phyloP scores from a whole-genome alignment of 257 asterid genomes.

The Apocynum venetum region DNA sequence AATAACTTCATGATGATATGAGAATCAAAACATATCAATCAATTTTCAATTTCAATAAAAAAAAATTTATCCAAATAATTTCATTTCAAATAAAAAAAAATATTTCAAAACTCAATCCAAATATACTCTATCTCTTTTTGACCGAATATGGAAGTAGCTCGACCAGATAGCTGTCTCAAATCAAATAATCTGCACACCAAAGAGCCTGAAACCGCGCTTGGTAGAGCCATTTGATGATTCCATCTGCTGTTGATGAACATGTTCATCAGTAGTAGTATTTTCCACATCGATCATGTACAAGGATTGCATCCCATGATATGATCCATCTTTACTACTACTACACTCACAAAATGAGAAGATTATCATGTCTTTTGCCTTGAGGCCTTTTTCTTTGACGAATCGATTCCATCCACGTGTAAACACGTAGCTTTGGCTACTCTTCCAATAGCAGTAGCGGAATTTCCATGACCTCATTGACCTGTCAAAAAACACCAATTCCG shows the following conservation, averaged over 20 bases:
- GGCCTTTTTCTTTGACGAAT: constrained; percentile 45
- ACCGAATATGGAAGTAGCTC: too few relatives aligned
- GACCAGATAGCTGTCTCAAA: too few relatives aligned
- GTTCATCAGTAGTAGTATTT: background rate
- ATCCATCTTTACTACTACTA: constrained; percentile 6
- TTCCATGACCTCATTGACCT: constrained; percentile 50
- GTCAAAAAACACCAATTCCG: constrained; percentile 45
- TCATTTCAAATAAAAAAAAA: too few relatives aligned
- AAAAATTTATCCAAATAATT: too few relatives aligned
- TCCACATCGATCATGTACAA: constrained; percentile 38
- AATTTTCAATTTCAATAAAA: too few relatives aligned
- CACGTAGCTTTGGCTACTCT: constrained; percentile 69
- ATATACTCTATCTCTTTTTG: too few relatives aligned
- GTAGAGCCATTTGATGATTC: background rate
- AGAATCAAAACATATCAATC: too few relatives aligned
- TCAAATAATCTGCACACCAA: constrained; percentile 25
- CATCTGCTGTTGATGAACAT: background rate
- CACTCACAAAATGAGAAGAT: constrained; percentile 44
- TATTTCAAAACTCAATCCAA: too few relatives aligned
- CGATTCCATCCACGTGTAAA: constrained; percentile 76
- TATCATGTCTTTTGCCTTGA: constrained; percentile 45
- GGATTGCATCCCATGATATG: constrained; percentile 13
- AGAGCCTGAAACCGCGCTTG: constrained; percentile 20
- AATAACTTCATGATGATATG: too few relatives aligned
- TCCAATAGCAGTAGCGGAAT: constrained; percentile 67